phyloP scores from a whole-genome alignment of 768 basidiomycete genomes.

The Pleurotus ostreatus region DNA sequence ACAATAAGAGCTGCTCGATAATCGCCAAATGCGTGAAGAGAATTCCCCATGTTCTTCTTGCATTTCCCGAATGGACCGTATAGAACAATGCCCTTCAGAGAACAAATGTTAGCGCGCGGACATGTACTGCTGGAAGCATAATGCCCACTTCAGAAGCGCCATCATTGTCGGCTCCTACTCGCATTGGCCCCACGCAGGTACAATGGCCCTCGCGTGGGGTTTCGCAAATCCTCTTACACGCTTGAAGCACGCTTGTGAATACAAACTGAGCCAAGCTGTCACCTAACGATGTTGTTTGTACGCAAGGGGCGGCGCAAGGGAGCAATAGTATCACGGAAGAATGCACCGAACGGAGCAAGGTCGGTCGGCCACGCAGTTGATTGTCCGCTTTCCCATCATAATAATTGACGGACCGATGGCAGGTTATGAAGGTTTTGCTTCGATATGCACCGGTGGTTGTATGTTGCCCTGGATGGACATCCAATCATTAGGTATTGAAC shows the following conservation, averaged over 20 bases:
- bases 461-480: too few species aligned
- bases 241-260: conserved; percentile 1
- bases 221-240: neutral
- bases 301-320: neutral
- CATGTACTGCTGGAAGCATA: neutral
- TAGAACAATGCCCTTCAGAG: conserved; percentile 5
- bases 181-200: neutral
- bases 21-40: neutral
- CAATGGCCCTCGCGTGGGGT: neutral
- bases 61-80: neutral
- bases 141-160: neutral
- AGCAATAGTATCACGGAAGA: neutral
- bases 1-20: neutral
- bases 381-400: neutral
- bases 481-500: too few species aligned
- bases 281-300: neutral
- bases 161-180: neutral
- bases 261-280: conserved; percentile 7
- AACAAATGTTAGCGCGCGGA: neutral
- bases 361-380: neutral
- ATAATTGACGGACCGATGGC: too few species aligned
- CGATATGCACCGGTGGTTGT: too few species aligned
- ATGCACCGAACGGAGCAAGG: neutral
- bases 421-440: too few species aligned
- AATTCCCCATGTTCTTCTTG: conserved; percentile 1